These are phyloP conservation scores for Diplodia sapinea DNA, from an alignment of 2,329 filamentous ascomycete genomes.

Conservation along the genomic window DNA sequence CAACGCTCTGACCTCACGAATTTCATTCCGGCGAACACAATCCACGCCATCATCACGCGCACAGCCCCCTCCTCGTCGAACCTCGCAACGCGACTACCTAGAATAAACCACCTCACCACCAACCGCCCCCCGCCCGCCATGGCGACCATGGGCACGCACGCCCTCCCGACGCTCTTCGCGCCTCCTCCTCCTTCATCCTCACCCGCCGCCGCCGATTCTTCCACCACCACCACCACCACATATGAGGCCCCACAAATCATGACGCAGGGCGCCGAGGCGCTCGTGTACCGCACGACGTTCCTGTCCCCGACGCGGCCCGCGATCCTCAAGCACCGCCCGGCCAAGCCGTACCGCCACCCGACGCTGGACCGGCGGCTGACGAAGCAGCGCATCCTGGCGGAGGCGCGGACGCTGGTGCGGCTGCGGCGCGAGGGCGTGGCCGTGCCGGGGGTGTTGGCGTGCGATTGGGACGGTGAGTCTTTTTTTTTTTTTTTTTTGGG, in stretches of 20 bases:
- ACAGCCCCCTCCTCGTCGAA: background rate
- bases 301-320: conserved; percentile 70
- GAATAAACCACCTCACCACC: background rate
- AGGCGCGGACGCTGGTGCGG: conserved; percentile 82
- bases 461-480: conserved; percentile 60
- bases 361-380: conserved; percentile 87
- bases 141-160: conserved; percentile 31
- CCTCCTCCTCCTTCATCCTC: conserved; percentile 9
- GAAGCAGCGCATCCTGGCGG: conserved; percentile 82
- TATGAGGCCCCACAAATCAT: conserved; percentile 60
- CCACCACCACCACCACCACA: background rate
- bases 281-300: conserved; percentile 86
- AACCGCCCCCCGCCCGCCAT: background rate
- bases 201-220: background rate
- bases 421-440: conserved; percentile 78
- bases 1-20: background rate
- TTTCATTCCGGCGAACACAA: background rate
- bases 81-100: background rate
- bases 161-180: conserved; percentile 28
- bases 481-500: too few species aligned
- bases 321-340: conserved; percentile 88
- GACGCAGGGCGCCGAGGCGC: conserved; percentile 93
- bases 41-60: background rate
- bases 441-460: conserved; percentile 80
- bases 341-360: conserved; percentile 91